These are phyloP conservation scores for Mortierella alpina DNA, from an alignment of 192 early-diverging fungal genomes.

Conservation along the genomic window DNA sequence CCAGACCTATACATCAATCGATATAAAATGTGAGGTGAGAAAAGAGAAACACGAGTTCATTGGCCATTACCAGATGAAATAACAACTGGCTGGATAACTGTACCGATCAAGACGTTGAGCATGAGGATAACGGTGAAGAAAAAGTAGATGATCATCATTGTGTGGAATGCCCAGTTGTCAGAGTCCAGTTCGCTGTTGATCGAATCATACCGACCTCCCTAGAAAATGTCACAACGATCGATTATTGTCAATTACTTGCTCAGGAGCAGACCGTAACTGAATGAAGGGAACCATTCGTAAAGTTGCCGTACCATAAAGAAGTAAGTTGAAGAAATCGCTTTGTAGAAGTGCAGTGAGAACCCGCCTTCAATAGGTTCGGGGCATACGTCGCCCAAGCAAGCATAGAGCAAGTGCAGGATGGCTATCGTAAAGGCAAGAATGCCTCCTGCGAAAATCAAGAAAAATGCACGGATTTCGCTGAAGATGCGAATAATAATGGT, in stretches of 20 bases:
- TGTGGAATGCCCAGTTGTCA: constrained; percentile 26
- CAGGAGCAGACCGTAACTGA: neutral
- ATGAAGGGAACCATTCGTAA: neutral
- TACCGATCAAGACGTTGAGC: constrained; percentile 42
- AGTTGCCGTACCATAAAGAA: constrained; percentile 19
- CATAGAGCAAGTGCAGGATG: constrained; percentile 13
- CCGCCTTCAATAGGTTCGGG: neutral
- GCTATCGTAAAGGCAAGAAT: constrained; percentile 23
- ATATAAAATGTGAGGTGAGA: neutral
- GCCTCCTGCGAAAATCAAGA: constrained; percentile 8
- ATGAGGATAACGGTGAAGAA: constrained; percentile 33
- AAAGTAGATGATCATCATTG: constrained; percentile 29
- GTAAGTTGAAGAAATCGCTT: constrained; percentile 6
- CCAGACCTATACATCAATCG: constrained; percentile 15
- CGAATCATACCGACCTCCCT: constrained; percentile 35
- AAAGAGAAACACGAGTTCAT: neutral
- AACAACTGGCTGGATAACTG: neutral
- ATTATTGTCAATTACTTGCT: too few relatives aligned
- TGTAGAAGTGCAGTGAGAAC: neutral
- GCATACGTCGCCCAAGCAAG: neutral
- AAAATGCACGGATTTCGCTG: constrained; percentile 3
- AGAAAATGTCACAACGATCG: neutral
- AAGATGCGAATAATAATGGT: constrained; percentile 5
- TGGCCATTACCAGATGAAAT: neutral
- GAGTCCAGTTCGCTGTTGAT: neutral